A percentile compares a stretch with the other conserved stretches of the same genome.
Conservation (phyloP, 129 eudicot species). For the Flaveria linearis region DNA sequence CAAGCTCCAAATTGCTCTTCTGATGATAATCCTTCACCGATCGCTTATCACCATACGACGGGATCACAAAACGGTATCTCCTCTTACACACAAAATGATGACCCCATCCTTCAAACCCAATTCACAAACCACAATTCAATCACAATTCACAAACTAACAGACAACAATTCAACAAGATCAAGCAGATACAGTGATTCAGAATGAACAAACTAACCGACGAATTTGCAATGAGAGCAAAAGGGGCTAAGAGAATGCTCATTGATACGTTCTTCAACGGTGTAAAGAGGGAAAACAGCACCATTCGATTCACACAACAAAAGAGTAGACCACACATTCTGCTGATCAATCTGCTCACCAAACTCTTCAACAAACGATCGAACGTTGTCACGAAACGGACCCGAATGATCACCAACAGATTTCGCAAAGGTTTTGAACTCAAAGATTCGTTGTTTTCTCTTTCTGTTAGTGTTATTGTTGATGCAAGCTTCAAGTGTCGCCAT, state of each 20-base stretch:
- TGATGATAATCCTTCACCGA: constrained; percentile 37
- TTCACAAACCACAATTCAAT: constrained; percentile 19
- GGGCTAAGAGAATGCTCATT: constrained; percentile 34
- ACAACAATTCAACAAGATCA: no score
- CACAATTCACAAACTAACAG: no score
- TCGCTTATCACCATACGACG: constrained; percentile 40
- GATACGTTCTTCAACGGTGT: constrained; percentile 51
- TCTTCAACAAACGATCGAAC: constrained; percentile 50
- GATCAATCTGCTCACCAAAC: constrained; percentile 35
- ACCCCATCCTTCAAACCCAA: constrained; percentile 64
- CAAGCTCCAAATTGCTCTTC: constrained; percentile 36
- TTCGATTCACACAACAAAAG: constrained; percentile 29
- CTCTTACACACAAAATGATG: constrained; percentile 72
- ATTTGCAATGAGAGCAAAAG: constrained; percentile 65
- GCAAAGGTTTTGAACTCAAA: constrained; percentile 41
- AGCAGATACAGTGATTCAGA: neutral
- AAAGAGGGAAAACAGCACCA: constrained; percentile 52
- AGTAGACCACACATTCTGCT: constrained; percentile 45
- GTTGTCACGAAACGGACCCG: constrained; percentile 57
- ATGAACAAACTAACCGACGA: constrained; percentile 43
- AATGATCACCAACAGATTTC: constrained; percentile 6
- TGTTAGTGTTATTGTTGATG: constrained; percentile 21
- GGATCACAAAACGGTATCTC: constrained; percentile 64
- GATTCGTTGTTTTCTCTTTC: constrained; percentile 40
- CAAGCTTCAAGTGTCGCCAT: constrained; percentile 52